Evolutionary conservation across 306 rosid genomes (phyloP), one percentile per base, ranked within the genome.

Genomic region (Sechiopsis laciniata): DNA sequence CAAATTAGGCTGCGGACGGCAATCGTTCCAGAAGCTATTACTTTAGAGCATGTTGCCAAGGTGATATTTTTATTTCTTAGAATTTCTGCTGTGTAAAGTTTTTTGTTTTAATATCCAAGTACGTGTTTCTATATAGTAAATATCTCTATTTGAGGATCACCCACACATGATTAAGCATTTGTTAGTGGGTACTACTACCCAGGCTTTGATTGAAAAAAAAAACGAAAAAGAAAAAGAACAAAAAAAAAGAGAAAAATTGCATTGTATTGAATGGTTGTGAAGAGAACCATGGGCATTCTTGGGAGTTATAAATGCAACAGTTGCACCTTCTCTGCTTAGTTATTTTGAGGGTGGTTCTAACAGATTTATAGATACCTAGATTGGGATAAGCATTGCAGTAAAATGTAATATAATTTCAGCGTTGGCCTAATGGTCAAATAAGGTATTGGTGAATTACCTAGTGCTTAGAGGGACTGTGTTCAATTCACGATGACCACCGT

Each of bases 31-130:
- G 97, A 95, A 84, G 96, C 97, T 72, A 56, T 95, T 74, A 95
- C 97, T 20, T 75, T 95, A 89, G 99, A 95, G 71, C 99, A 95
- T 85, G 88, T 89, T 74, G 92, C 99, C 22, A 87, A 89, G 97
- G 99, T 94, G 74, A 78, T 79, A 55, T n/a, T 40, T 37, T 24
- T 50, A 48, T 3, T 20, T 48, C 55, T 57, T 17, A 13, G 13
- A 26, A 20, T 21, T 74, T 54, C 17, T 54, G 11, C 52, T 8
- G 8, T 55, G 0, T 17, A 9, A 15, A 35, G 51, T 29, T 54
- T 54, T 71, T 71, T 54, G 35, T 10, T 20, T n/a, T 2, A 20
- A 45, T 20, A 22, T 46, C 17, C 56, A 15, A 26, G 7, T 70
- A 69, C 21, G 17, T 22, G 73, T 14, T 69, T 48, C 13, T 24